Evolutionary conservation across 768 basidiomycete genomes (phyloP).

Genomic region (Leccinum imitatum): DNA sequence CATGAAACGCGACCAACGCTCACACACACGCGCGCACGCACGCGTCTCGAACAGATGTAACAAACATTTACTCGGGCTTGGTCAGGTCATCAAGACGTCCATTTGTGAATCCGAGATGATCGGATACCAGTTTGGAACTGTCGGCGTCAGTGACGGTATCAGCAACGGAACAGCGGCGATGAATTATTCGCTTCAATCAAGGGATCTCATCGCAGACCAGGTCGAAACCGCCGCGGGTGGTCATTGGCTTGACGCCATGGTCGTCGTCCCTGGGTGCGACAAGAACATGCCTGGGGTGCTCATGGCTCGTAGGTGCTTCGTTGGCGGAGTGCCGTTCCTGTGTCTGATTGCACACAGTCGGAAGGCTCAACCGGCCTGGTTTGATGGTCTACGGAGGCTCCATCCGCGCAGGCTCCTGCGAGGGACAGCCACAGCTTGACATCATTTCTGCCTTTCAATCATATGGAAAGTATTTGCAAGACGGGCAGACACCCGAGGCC

Average conservation of each 20-base stretch:
- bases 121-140: conserved; percentile 97
- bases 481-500: conserved; percentile 79
- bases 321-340: background rate
- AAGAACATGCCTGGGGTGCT: conserved; percentile 99
- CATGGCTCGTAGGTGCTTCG: conserved; percentile 77
- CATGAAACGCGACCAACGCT: background rate
- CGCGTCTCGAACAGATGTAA: conserved; percentile 69
- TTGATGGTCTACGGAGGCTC: conserved; percentile 98
- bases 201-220: conserved; percentile 96
- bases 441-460: conserved; percentile 98
- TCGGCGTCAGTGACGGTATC: conserved; percentile 97
- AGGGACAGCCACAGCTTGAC: conserved; percentile 84
- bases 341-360: conserved; percentile 52
- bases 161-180: conserved; percentile 96
- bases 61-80: conserved; percentile 85
- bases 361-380: conserved; percentile 92
- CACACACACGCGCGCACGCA: background rate
- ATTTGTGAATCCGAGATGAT: conserved; percentile 68
- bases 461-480: conserved; percentile 92
- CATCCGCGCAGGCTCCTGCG: conserved; percentile 91
- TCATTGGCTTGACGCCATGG: conserved; percentile 98
- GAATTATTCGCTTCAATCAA: conserved; percentile 94
- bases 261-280: conserved; percentile 96
- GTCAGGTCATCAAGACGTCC: conserved; percentile 84
- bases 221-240: conserved; percentile 96